Evolutionary conservation across 1,284 basidiomycete genomes (phyloP), one percentile per base, ranked within the genome.

Genomic region (Tremellales sp.): DNA sequence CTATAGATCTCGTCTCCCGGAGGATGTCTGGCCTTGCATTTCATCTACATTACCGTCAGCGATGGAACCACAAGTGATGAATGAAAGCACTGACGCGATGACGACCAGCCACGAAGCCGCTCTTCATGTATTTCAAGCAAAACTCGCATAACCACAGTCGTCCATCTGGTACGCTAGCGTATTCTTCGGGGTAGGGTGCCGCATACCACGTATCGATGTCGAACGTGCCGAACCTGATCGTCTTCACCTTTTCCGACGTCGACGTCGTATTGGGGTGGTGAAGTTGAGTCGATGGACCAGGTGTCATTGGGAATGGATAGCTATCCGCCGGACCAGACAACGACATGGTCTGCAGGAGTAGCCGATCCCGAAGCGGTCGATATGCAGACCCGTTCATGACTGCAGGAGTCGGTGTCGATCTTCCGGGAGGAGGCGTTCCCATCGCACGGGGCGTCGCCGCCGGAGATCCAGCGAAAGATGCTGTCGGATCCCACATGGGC

Each of bases 181-280:
- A 98, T 71, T 99, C 95, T 71, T 98, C 94, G 0, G 95, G 95
- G 68, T 97, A 98, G 1, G 95, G 95, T 9, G 95, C 94, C 65
- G 97, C 90, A 71, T 91, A 98, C 95, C 95, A 99, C 0, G 94
- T 97, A 65, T 94, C 85, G 64, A 98, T 92, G 66, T 98, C 93
- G 66, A 79, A 95, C 32, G 83, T 79, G n/a, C 92, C 94, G 61
- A 98, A 95, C 16, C 92, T 83, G 52, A 98, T 93, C 44, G 79
- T 83, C 47, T 83, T 83, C 75, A 95, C 93, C 51, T 71, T 71
- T 45, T 73, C 58, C 8, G 52, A 27, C 3, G 54, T 32, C 1
- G 45, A 29, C 9, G 36, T 43, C 18, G 34, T 18, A n/a, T n/a
- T n/a, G 16, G 44, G 27, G 42, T 29, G 14, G 39, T 26, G 26